These are phyloP conservation scores for Tetrapyrgos nigripes DNA, from an alignment of 1,284 basidiomycete species.

Conservation along the genomic window DNA sequence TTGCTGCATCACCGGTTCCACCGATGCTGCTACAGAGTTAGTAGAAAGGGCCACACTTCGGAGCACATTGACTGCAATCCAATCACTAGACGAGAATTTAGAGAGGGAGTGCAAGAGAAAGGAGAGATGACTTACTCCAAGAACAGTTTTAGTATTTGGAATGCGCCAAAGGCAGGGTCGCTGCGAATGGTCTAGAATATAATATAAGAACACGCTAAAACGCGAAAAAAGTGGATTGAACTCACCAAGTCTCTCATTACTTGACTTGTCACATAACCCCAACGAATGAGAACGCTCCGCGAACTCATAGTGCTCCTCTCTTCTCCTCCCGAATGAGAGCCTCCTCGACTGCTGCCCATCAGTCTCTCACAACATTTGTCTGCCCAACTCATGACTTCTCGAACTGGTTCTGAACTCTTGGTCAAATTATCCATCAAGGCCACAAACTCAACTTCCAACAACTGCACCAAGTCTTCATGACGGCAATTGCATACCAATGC, in stretches of 20 bases:
- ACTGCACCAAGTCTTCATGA: slow-evolving; percentile 84
- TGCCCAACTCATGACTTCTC: slow-evolving; percentile 88
- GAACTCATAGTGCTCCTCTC: slow-evolving; percentile 86
- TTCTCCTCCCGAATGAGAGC: slow-evolving; percentile 54
- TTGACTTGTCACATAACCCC: slow-evolving; percentile 91
- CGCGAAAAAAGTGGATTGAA: slow-evolving; percentile 3
- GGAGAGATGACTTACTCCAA: slow-evolving; percentile 68
- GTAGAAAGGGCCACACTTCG: slow-evolving; percentile 86
- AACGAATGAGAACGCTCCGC: slow-evolving; percentile 83
- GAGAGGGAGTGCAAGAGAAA: slow-evolving; percentile 20
- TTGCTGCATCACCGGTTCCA: slow-evolving; percentile 88
- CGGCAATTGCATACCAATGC: slow-evolving; percentile 90
- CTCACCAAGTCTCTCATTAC: slow-evolving; percentile 87
- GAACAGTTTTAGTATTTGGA: slow-evolving; percentile 90
- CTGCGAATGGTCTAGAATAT: slow-evolving; percentile 79
- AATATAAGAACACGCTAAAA: slow-evolving; percentile 13
- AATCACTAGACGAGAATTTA: slow-evolving; percentile 62
- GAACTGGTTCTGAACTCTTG: slow-evolving; percentile 81
- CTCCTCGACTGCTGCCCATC: slow-evolving; percentile 68
- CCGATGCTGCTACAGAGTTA: slow-evolving; percentile 87
- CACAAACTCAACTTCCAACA: slow-evolving; percentile 87
- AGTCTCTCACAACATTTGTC: slow-evolving; percentile 86
- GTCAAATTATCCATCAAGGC: slow-evolving; percentile 70
- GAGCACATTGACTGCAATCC: slow-evolving; percentile 88
- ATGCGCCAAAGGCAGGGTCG: slow-evolving; percentile 88